phyloP scores from a whole-genome alignment of 805 yeast species.

The Candida golubevii region DNA sequence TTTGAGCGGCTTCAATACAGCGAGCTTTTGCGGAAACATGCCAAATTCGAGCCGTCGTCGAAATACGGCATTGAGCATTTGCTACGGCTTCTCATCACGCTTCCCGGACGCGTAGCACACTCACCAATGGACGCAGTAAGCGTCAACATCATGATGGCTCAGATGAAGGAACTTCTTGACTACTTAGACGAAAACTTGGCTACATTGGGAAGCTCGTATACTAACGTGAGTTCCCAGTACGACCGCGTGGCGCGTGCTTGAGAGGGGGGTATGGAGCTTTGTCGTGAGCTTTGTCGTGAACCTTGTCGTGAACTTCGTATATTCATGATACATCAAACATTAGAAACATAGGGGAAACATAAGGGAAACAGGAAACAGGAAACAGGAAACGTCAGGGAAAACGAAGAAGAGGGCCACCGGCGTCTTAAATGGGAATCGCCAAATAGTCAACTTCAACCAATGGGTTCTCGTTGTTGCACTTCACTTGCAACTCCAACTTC shows the following conservation, averaged over 20 bases:
- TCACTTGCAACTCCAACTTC: conserved; percentile 59
- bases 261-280: too few relatives aligned
- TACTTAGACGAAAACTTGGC: conserved; percentile 46
- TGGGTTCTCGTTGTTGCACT: conserved; percentile 64
- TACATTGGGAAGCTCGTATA: conserved; percentile 33
- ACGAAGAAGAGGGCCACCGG: too few relatives aligned
- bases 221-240: conserved; percentile 36
- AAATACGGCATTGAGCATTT: conserved; percentile 79
- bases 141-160: conserved; percentile 48
- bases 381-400: too few relatives aligned
- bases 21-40: conserved; percentile 34
- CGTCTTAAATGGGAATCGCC: conserved; percentile 40
- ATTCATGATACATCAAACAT: conserved; percentile 6
- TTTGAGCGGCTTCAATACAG: conserved; percentile 74
- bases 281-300: background rate
- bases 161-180: conserved; percentile 50
- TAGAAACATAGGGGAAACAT: too few relatives aligned
- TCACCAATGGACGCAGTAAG: conserved; percentile 80
- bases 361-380: too few relatives aligned
- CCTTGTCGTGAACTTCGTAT: background rate
- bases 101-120: conserved; percentile 80
- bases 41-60: conserved; percentile 20
- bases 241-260: conserved; percentile 25
- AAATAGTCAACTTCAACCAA: conserved; percentile 61
- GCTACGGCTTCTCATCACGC: conserved; percentile 65